A percentile compares a stretch with the other conserved stretches of the same genome.
Conservation (phyloP, 805 yeast genomes). For the Wickerhamiella cacticola region DNA sequence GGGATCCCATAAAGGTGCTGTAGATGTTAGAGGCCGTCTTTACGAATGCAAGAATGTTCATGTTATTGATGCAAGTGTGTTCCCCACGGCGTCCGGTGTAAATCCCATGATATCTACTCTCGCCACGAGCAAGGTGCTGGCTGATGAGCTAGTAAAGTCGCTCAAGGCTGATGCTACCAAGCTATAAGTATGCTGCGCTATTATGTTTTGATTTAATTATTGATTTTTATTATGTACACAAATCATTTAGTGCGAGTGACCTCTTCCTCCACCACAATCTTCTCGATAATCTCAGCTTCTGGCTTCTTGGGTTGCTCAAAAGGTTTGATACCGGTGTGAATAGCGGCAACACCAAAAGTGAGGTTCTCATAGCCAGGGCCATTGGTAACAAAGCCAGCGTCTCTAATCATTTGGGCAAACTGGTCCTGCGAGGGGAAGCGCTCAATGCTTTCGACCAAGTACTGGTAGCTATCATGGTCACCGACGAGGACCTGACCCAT, state of each 20-base stretch:
- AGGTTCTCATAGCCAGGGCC: conserved; percentile 87
- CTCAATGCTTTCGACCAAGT: conserved; percentile 86
- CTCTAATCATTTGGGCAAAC: conserved; percentile 80
- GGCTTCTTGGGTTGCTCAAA: conserved; percentile 1
- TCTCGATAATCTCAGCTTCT: not conserved
- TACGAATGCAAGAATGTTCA: conserved; percentile 39
- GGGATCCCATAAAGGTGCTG: conserved; percentile 37
- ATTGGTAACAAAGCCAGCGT: conserved; percentile 89
- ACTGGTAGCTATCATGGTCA: conserved; percentile 92
- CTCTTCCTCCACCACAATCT: not conserved
- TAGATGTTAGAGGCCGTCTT: conserved; percentile 35
- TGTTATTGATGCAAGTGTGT: conserved; percentile 39
- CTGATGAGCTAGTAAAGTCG: conserved; percentile 30
- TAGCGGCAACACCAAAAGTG: conserved; percentile 90
- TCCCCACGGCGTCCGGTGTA: conserved; percentile 44
- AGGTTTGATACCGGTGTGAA: conserved; percentile 83
- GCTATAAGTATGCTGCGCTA: not conserved
- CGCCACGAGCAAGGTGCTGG: conserved; percentile 37
- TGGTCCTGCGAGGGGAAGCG: conserved; percentile 86
- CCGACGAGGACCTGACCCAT: conserved; percentile 94
- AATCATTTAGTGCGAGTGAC: not conserved
- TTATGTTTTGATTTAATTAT: not conserved
- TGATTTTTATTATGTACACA: not conserved
- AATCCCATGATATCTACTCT: conserved; percentile 43
- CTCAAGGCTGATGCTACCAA: not conserved